These are phyloP conservation scores for Eucalyptus pauciflora DNA, from an alignment of 345 rosid genomes.

Conservation along the genomic window DNA sequence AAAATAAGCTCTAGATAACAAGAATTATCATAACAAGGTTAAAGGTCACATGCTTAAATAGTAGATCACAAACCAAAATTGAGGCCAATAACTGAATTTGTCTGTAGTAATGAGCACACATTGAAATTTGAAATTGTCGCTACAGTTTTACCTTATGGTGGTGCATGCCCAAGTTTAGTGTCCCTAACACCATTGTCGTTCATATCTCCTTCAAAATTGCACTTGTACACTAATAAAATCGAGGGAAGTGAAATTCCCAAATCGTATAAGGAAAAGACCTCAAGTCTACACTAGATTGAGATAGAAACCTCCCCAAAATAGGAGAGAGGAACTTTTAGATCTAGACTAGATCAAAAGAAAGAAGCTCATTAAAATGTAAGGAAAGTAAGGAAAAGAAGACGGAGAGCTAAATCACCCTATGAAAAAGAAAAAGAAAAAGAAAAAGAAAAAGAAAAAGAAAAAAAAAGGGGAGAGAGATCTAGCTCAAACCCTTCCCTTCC, in stretches of 20 bases:
- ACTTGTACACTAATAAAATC: too few species aligned
- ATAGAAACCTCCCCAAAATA: not conserved
- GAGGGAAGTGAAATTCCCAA: not conserved
- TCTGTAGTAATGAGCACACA: fast-evolving
- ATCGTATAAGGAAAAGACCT: not conserved
- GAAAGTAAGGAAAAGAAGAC: not conserved
- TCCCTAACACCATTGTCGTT: too few species aligned
- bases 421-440: not conserved
- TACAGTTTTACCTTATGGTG: too few species aligned
- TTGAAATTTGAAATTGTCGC: too few species aligned
- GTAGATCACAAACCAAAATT: too few species aligned
- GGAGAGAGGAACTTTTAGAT: not conserved
- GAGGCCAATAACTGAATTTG: fast-evolving
- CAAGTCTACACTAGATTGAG: not conserved
- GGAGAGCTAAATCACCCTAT: not conserved
- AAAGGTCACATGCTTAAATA: fast-evolving
- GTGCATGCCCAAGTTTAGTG: fast-evolving
- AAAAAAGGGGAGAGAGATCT: not conserved
- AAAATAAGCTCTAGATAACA: too few species aligned
- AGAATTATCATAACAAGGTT: too few species aligned
- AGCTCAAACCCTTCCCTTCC: not conserved
- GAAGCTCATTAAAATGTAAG: not conserved
- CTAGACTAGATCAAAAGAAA: too few species aligned
- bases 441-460: too few species aligned
- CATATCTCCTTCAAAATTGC: not conserved